Evolutionary conservation across 805 yeast species (phyloP).

Genomic region (Kluyveromyces wickerhamii): DNA sequence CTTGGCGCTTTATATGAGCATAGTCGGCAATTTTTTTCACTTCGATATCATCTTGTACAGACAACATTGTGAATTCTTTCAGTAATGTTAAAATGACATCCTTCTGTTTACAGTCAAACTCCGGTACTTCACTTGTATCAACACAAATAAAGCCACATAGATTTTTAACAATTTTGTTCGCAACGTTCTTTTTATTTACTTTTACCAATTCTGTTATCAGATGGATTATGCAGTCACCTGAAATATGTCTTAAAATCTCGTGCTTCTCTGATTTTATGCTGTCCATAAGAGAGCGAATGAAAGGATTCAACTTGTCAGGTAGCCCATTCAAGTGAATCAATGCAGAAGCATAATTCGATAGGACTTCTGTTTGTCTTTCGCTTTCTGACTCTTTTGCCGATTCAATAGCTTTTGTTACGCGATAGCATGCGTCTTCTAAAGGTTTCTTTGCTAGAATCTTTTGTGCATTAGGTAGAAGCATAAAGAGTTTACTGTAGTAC

Average conservation of each 20-base stretch:
- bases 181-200: slow-evolving; percentile 58
- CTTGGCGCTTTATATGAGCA: slow-evolving; percentile 76
- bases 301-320: slow-evolving; percentile 85
- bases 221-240: slow-evolving; percentile 61
- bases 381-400: slow-evolving; percentile 52
- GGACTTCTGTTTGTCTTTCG: slow-evolving; percentile 49
- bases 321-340: slow-evolving; percentile 50
- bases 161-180: slow-evolving; percentile 84
- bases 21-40: slow-evolving; percentile 58
- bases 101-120: slow-evolving; percentile 59
- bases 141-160: slow-evolving; percentile 90
- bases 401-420: slow-evolving; percentile 56
- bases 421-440: slow-evolving; percentile 67
- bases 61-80: slow-evolving; percentile 65
- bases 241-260: slow-evolving; percentile 54
- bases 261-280: slow-evolving; percentile 73
- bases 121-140: slow-evolving; percentile 94
- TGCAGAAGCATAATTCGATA: slow-evolving; percentile 74
- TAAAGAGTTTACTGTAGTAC: slow-evolving; percentile 57
- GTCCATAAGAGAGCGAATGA: slow-evolving; percentile 87
- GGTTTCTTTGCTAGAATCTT: slow-evolving; percentile 65
- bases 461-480: slow-evolving; percentile 55
- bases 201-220: slow-evolving; percentile 53
- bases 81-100: slow-evolving; percentile 62
- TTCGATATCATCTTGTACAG: slow-evolving; percentile 51